Conservation (phyloP, 2,329 filamentous ascomycete genomes). For the Pezicula neosporulosa region DNA sequence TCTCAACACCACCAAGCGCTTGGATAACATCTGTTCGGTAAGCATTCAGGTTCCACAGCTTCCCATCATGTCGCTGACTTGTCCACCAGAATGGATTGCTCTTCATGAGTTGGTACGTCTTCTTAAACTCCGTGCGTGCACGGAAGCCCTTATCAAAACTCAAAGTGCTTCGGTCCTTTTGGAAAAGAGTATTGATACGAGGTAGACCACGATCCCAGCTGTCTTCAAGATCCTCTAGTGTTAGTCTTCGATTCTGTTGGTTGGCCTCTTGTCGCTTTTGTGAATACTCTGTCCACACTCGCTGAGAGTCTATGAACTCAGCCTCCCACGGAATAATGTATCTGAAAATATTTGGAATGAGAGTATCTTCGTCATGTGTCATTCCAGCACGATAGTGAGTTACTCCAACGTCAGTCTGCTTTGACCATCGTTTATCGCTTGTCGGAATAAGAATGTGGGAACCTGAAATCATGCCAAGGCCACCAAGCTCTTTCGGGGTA, state of each 20-base stretch:
- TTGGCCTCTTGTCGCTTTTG: constrained; percentile 97
- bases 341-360: constrained; percentile 98
- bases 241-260: constrained; percentile 92
- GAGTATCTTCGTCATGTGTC: constrained; percentile 95
- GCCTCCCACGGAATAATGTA: constrained; percentile 99
- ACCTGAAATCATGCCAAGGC: constrained; percentile 97
- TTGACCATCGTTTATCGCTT: constrained; percentile 96
- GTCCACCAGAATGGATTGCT: constrained; percentile 99
- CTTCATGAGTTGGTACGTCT: constrained; percentile 98
- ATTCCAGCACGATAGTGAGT: constrained; percentile 97
- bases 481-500: constrained; percentile 95
- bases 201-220: constrained; percentile 97
- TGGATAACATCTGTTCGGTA: constrained; percentile 98
- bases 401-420: constrained; percentile 95
- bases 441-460: constrained; percentile 97
- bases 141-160: constrained; percentile 99
- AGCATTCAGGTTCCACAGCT: constrained; percentile 94
- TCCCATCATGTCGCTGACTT: constrained; percentile 93
- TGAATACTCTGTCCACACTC: constrained; percentile 98
- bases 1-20: constrained; percentile 85
- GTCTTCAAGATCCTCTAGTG: constrained; percentile 93
- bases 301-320: constrained; percentile 97
- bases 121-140: constrained; percentile 92
- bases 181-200: constrained; percentile 97
- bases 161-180: constrained; percentile 94